Evolutionary conservation across 371 early-diverging fungal genomes (phyloP).

Genomic region (Mortierella sp.): DNA sequence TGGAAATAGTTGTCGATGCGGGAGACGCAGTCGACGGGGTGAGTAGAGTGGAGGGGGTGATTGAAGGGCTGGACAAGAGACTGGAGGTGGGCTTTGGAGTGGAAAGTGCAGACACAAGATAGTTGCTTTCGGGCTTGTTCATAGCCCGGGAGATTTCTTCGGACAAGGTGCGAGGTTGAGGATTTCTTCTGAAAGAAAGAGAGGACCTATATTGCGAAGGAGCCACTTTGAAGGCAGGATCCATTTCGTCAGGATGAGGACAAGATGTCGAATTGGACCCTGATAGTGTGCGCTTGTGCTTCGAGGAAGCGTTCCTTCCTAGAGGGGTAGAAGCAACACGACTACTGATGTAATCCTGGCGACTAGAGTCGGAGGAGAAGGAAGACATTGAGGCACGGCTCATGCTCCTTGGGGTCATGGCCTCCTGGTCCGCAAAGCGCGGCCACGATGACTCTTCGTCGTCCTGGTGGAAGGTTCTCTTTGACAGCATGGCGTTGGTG

Average conservation of each 20-base stretch:
- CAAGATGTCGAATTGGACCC: slow-evolving; percentile 7
- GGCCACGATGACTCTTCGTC: slow-evolving; percentile 44
- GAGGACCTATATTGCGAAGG: slow-evolving; percentile 4
- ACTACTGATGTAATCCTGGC: slow-evolving; percentile 4
- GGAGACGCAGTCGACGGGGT: slow-evolving; percentile 9
- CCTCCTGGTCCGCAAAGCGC: slow-evolving; percentile 17
- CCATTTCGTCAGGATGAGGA: neutral
- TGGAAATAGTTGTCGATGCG: slow-evolving; percentile 10
- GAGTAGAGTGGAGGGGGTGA: slow-evolving; percentile 5
- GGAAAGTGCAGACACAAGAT: slow-evolving; percentile 1
- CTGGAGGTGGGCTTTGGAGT: slow-evolving; percentile 27
- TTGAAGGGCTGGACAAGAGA: slow-evolving; percentile 28
- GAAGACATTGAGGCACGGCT: slow-evolving; percentile 12
- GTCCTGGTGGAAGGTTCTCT: slow-evolving; percentile 31
- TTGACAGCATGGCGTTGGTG: slow-evolving; percentile 22
- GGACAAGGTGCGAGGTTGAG: slow-evolving; percentile 29
- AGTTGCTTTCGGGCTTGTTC: slow-evolving; percentile 11
- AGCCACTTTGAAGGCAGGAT: neutral
- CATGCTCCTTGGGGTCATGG: slow-evolving; percentile 10
- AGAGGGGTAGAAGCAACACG: neutral
- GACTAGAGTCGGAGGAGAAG: neutral
- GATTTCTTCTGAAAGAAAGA: slow-evolving; percentile 10
- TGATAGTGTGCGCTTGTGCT: slow-evolving; percentile 25
- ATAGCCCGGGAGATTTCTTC: slow-evolving; percentile 36
- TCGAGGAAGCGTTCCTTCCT: neutral